Base-by-base conservation (phyloP, 306 rosid genomes). In the Cucurbita ficifolia region DNA sequence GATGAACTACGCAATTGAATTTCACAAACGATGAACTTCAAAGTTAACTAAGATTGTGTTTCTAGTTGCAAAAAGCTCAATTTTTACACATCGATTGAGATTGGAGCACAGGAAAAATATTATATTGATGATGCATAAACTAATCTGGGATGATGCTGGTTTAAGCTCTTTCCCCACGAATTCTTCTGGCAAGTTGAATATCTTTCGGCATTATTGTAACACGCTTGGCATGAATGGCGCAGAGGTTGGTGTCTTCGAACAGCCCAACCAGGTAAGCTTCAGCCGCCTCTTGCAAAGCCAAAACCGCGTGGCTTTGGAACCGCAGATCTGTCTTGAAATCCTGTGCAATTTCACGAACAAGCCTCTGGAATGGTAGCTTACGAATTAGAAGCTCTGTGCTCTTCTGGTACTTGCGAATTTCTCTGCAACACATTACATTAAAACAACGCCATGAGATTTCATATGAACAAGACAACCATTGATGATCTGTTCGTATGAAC, bases 401-500 rank as follows among this genome's bases (percentile, higher is more conserved):
- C 71, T 82, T 82, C 77, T 82, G 85, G 73, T 82, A 82, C 79
- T 82, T 82, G 5, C 85, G 85, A 58, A 82, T 82, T 78, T 82
- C 85, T 13, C 74, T 70, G 59, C 46, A 48, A 14, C 16, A 8
- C 16, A 21, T 14, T 10, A 24, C 57, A 48, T 7, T 3, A 7
- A 29, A 29, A 1, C 42, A 8, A 29, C 1, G 14, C n/a, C 10
- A 42, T 43, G 10, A 65, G 53, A 65, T 42, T 11, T 22, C 33
- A 7, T 7, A 21, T 7, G 13, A 19, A 22, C 56, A 13, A 9
- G 10, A 3, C 21, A 13, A 45, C 11, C 40, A 46, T 6, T 0
- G 3, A 10, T 0, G 3, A n/a, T 65, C 38, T n/a, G 24, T 36
- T 62, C 4, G 16, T 4, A 9, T 7, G 8, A 4, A 3, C 21